Evolutionary conservation across 2,329 filamentous ascomycete genomes (phyloP), one percentile per base, ranked within the genome.

Genomic region (Xylariaceae sp.): DNA sequence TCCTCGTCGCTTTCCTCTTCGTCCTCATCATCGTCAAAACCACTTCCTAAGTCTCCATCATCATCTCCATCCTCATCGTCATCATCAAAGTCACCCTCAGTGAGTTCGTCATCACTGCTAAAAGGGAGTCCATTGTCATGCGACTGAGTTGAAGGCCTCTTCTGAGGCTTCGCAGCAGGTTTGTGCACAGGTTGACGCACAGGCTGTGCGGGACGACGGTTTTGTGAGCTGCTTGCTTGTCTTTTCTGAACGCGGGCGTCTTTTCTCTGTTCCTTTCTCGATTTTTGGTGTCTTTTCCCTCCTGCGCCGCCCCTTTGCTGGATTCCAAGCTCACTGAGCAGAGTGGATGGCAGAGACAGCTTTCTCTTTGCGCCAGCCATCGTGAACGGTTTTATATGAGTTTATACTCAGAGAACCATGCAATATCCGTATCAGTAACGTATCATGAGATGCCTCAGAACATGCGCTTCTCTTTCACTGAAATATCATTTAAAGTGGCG

Each of bases 281-380:
- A 71, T 35, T 57, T 59, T 39, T 69, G 68, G 39, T 61, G 65
- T 50, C 59, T 66, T 4, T 61, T 55, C 9, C 58, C 58, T 3
- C 65, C 60, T 4, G 56, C 48, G 18, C 65, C 58, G 23, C 60
- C 64, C 30, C 61, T 15, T 48, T 64, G 57, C 13, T 74, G 67
- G 17, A 68, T 68, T 15, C 73, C 77, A 15, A 82, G 67, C 65
- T 81, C 73, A 55, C 76, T 75, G 41, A 81, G 71, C 5, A 82
- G 67, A 39, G 72, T 68, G 30, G 72, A 72, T 2, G 79, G 79
- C 4, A 82, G 69, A 49, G 75, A 72, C 15, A 80, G 71, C 55
- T 72, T 73, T 53, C 73, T 75, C 37, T 71, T 71, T 44, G 64
- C 64, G 37, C 60, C n/a, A 7, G 59, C 18, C 49, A 51, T 51